Conservation (phyloP, 805 yeast genomes). For the Wickerhamiella domercqiae region DNA sequence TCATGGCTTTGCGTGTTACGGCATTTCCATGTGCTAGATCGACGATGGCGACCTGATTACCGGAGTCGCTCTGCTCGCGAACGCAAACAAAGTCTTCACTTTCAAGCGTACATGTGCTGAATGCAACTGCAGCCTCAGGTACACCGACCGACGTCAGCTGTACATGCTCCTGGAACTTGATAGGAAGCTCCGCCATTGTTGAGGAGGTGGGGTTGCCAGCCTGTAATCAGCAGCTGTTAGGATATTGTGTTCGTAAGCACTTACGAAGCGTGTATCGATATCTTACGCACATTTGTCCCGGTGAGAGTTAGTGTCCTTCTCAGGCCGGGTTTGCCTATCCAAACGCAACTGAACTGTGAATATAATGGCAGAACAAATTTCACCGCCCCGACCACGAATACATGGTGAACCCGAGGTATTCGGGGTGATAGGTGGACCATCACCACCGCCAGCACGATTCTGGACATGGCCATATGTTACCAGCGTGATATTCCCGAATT, state of each 20-base stretch:
- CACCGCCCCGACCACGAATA: too few species aligned
- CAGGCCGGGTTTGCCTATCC: too few species aligned
- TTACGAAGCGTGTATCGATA: too few species aligned
- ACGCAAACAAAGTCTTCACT: constrained; percentile 77
- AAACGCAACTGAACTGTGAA: too few species aligned
- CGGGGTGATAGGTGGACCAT: too few species aligned
- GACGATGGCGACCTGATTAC: constrained; percentile 79
- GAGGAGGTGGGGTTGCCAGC: background rate
- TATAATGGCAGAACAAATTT: too few species aligned
- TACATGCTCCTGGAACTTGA: constrained; percentile 89
- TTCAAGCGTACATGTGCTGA: constrained; percentile 87
- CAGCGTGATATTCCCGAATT: constrained; percentile 17
- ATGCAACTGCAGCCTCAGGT: constrained; percentile 70
- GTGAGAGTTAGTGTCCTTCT: too few species aligned
- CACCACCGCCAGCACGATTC: constrained; percentile 6
- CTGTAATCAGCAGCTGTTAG: too few species aligned
- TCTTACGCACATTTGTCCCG: too few species aligned
- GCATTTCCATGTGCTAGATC: constrained; percentile 67
- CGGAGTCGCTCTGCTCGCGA: constrained; percentile 30
- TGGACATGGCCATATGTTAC: constrained; percentile 13
- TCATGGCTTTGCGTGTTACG: constrained; percentile 81
- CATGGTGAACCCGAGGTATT: too few species aligned
- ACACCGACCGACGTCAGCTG: constrained; percentile 79
- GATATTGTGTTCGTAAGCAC: too few species aligned
- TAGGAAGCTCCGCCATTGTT: constrained; percentile 56